Evolutionary conservation across 2,329 filamentous ascomycete genomes (phyloP), one percentile per base, ranked within the genome.

Genomic region (Gremmenia infestans): DNA sequence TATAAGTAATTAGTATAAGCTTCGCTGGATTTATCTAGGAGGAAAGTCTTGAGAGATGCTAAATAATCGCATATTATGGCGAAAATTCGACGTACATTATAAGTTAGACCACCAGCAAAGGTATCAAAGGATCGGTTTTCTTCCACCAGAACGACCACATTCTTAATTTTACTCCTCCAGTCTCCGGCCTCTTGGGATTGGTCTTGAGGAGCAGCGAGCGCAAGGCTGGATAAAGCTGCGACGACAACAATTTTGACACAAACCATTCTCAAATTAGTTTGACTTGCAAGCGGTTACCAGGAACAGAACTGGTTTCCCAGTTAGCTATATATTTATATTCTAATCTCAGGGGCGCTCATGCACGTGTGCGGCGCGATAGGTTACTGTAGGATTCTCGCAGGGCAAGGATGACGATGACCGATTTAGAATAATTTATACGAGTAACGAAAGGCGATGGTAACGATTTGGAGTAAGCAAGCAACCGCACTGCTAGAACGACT

Each of bases 91-190:
- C 28, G 28, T 32, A 32, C 28, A 47, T 67, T 70, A 57, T 74
- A 74, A 25, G 59, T 68, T 17, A 75, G 65, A 28, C 74, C 74
- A 35, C 74, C 74, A 15, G 71, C 69, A 28, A 74, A 71, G 52
- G 70, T 72, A 57, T 76, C 74, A 46, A 68, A 68, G 11, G 65
- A 68, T 25, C 73, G 66, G 58, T 75, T 74, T 54, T 75, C 73
- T 63, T 74, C 68, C 9, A 77, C 74, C 17, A 78, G 66, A 25
- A 78, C 72, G 48, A 78, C 75, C 5, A 77, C 74, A 60, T 75
- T 75, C 65, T 77, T 77, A 65, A 78, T 78, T 54, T 73, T 74
- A 39, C 60, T 64, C 54, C 69, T 71, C 63, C 64, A 67, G 15
- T 48, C 52, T 14, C 55, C 58, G 59, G 49, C 42, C 60, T 48